Conservation (phyloP, 805 yeast species). For the Starmerella potacharoeniae region DNA sequence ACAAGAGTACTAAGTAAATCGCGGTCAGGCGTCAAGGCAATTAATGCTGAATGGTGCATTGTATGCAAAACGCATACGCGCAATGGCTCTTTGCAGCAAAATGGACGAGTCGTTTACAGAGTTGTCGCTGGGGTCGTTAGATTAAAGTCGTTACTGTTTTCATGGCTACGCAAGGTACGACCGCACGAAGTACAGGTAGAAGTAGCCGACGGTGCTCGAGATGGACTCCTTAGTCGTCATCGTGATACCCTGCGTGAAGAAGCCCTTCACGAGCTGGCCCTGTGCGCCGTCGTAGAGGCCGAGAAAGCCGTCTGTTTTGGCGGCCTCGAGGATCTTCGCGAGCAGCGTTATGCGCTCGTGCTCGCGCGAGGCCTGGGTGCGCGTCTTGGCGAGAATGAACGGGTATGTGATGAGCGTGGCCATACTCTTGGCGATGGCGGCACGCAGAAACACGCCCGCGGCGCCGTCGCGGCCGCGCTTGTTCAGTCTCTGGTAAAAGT, state of each 20-base stretch:
- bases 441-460: conserved; percentile 48
- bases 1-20: too few relatives aligned
- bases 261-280: conserved; percentile 28
- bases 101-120: too few relatives aligned
- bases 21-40: too few relatives aligned
- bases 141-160: background rate
- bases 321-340: conserved; percentile 33
- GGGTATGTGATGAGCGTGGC: conserved; percentile 67
- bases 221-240: conserved; percentile 33
- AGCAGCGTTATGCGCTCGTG: background rate
- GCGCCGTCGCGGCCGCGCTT: conserved; percentile 23
- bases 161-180: background rate
- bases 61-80: too few relatives aligned
- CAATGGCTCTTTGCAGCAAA: too few relatives aligned
- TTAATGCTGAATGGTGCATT: too few relatives aligned
- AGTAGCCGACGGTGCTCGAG: conserved; percentile 18
- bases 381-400: conserved; percentile 58
- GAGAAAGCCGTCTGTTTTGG: conserved; percentile 59
- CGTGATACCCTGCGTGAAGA: conserved; percentile 28
- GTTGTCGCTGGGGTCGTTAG: background rate
- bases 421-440: conserved; percentile 55
- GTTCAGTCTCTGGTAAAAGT: conserved; percentile 26
- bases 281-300: conserved; percentile 65
- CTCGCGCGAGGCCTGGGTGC: conserved; percentile 42
- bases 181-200: conserved; percentile 1